phyloP scores from a whole-genome alignment of 164 flowering plant species.

The Euptelea pleiosperma region DNA sequence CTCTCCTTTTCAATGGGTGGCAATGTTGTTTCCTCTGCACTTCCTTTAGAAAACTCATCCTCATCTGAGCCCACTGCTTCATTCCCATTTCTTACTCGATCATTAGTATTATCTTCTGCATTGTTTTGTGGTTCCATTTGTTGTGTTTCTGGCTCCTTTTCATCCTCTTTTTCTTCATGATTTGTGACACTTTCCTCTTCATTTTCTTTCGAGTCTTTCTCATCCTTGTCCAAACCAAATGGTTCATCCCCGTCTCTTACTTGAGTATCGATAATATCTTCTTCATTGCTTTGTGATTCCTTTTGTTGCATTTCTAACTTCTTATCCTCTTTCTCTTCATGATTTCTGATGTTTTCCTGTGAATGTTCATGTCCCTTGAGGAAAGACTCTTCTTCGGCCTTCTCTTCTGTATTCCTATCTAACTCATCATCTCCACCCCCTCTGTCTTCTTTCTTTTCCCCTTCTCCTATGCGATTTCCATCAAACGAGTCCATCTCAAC shows the following conservation, averaged over 20 bases:
- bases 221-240: neutral
- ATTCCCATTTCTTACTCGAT: neutral
- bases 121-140: neutral
- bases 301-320: neutral
- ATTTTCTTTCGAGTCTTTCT: slow-evolving; percentile 3
- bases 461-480: neutral
- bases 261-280: neutral
- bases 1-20: neutral
- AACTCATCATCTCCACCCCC: slow-evolving; percentile 13
- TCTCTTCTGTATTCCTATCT: slow-evolving; percentile 4
- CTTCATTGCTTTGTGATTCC: neutral
- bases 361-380: slow-evolving; percentile 7
- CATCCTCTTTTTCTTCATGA: neutral
- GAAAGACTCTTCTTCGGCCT: neutral
- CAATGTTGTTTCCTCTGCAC: neutral
- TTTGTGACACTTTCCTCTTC: neutral
- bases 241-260: slow-evolving; percentile 1
- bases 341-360: too few relatives aligned
- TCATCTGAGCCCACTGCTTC: slow-evolving; percentile 1
- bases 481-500: neutral
- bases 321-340: neutral
- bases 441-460: neutral
- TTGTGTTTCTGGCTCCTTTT: slow-evolving; percentile 1
- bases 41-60: neutral
- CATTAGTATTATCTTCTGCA: neutral